Conservation (phyloP, 148 eudicot species). For the Cornus florida region DNA sequence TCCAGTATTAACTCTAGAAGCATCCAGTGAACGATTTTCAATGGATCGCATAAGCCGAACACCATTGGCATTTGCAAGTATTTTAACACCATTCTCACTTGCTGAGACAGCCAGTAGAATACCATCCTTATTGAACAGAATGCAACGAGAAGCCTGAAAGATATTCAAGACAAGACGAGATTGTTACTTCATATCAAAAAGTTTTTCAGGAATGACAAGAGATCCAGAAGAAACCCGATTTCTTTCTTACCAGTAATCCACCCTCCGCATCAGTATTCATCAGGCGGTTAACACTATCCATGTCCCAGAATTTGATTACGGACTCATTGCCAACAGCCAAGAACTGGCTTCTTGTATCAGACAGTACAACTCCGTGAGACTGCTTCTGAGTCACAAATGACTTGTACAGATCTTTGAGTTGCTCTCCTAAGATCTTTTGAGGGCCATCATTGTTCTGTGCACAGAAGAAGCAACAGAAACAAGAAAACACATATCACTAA, state of each 20-base stretch:
- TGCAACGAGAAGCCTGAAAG: constrained; percentile 60
- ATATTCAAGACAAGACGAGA: constrained; percentile 3
- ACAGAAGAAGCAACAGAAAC: constrained; percentile 2
- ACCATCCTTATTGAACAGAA: constrained; percentile 61
- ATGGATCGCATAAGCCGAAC: constrained; percentile 33
- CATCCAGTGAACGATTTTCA: constrained; percentile 38
- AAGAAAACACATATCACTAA: not conserved
- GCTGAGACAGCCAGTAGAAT: constrained; percentile 62
- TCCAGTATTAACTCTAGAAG: constrained; percentile 30
- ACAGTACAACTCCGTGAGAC: constrained; percentile 92
- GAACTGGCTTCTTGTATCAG: constrained; percentile 98
- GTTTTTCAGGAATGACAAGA: not conserved
- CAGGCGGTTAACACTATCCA: constrained; percentile 52
- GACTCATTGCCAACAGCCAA: no score
- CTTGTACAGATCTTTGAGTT: constrained; percentile 93
- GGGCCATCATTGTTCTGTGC: constrained; percentile 82
- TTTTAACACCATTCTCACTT: constrained; percentile 58
- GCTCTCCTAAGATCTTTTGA: constrained; percentile 78
- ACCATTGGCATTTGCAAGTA: constrained; percentile 59
- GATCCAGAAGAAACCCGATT: not conserved
- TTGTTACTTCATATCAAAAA: not conserved
- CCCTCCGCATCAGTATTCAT: constrained; percentile 60
- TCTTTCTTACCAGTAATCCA: constrained; percentile 56
- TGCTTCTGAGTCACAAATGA: constrained; percentile 83
- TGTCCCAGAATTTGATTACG: constrained; percentile 77